Evolutionary conservation across 495 filamentous ascomycete species (phyloP).

Genomic region (Talaromyces borbonicus): DNA sequence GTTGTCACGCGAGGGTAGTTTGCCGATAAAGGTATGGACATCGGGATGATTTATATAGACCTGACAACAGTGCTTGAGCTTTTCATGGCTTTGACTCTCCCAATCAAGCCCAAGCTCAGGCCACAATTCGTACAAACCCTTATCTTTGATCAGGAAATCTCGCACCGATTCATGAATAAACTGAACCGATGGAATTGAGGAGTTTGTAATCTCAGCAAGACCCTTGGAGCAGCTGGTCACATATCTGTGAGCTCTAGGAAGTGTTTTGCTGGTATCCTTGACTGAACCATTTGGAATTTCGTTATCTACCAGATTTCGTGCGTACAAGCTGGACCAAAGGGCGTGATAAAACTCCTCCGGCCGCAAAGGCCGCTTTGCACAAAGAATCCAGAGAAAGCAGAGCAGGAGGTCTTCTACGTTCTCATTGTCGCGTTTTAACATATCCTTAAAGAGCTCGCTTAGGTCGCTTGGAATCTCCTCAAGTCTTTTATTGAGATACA

Average conservation of each 20-base stretch:
- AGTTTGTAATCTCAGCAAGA: conserved; percentile 28
- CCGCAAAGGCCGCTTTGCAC: conserved; percentile 18
- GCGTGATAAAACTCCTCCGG: conserved; percentile 26
- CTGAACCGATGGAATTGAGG: conserved; percentile 20
- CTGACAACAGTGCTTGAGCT: background rate
- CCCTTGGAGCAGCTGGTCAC: conserved; percentile 27
- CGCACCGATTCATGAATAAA: conserved; percentile 42
- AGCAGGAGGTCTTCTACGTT: conserved; percentile 20
- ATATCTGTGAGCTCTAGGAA: conserved; percentile 14
- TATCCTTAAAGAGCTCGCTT: conserved; percentile 29
- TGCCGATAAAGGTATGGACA: too few species aligned
- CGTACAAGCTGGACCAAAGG: background rate
- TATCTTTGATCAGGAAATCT: conserved; percentile 32
- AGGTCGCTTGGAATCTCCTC: conserved; percentile 24
- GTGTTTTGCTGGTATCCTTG: conserved; percentile 15
- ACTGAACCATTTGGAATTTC: conserved; percentile 2
- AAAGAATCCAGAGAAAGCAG: conserved; percentile 31
- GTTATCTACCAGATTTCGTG: background rate
- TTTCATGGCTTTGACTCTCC: background rate
- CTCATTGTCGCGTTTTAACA: conserved; percentile 20
- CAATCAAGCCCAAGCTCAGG: background rate
- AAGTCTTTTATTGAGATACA: conserved; percentile 22
- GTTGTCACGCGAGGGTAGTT: too few species aligned
- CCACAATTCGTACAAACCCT: conserved; percentile 16
- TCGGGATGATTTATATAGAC: too few species aligned